These are phyloP conservation scores for Ashbya aceris DNA, from an alignment of 1,139 yeast genomes.

Conservation along the genomic window DNA sequence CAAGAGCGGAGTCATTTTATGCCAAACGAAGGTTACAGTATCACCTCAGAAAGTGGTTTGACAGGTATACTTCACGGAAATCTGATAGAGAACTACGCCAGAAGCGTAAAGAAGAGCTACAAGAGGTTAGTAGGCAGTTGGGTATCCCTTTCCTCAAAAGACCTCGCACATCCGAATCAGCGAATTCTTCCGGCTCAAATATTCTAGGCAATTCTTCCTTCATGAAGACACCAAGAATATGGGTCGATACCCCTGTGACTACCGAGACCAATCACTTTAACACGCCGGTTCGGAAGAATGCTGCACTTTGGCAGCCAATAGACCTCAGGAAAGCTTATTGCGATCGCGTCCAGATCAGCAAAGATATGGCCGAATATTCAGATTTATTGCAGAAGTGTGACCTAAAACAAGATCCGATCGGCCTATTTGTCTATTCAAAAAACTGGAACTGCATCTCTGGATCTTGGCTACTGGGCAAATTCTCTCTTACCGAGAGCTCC, in stretches of 20 bases:
- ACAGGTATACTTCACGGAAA: conserved; percentile 22
- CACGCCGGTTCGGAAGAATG: conserved; percentile 17
- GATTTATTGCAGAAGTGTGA: conserved; percentile 7
- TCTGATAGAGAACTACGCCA: conserved; percentile 32
- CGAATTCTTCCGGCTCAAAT: conserved; percentile 5
- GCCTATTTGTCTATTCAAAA: conserved; percentile 19
- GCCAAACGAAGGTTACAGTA: conserved; percentile 25
- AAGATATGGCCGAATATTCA: conserved; percentile 10
- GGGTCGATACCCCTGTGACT: conserved; percentile 18
- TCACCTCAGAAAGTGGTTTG: conserved; percentile 28
- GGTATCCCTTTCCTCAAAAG: conserved; percentile 30
- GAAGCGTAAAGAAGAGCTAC: conserved; percentile 39
- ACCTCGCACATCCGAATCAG: conserved; percentile 12
- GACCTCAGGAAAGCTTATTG: conserved; percentile 17
- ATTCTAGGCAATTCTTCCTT: conserved; percentile 10
- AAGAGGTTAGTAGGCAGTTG: conserved; percentile 27
- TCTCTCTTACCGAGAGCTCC: conserved; percentile 11
- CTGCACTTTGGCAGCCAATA: conserved; percentile 22
- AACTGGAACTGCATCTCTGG: conserved; percentile 21
- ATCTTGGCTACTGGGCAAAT: conserved; percentile 24
- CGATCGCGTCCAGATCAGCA: conserved; percentile 7
- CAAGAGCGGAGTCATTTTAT: conserved; percentile 35
- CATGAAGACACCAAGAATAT: conserved; percentile 4
- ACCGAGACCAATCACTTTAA: conserved; percentile 25
- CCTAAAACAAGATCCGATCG: conserved; percentile 6